Conservation (phyloP, 176 grass and related monocot genomes). For the Carex littledalei region DNA sequence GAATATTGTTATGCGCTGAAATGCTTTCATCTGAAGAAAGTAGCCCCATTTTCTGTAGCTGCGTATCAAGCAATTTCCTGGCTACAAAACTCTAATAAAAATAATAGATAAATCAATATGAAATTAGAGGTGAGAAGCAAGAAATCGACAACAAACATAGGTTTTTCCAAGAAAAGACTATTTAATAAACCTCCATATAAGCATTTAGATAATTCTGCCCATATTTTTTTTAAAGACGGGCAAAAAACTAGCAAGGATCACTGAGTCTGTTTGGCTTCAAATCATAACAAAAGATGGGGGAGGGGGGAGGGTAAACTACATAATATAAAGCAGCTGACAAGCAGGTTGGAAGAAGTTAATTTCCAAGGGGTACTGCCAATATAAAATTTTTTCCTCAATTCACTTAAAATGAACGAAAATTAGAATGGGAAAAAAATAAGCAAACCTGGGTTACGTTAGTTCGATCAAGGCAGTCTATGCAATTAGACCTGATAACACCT, state of each 20-base stretch:
- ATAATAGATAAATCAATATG: constrained; percentile 18
- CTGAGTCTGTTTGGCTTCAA: neutral
- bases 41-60: constrained; percentile 63
- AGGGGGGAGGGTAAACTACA: neutral
- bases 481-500: constrained; percentile 79
- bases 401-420: constrained; percentile 2
- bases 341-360: neutral
- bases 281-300: neutral
- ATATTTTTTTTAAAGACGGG: neutral
- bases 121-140: neutral
- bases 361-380: neutral
- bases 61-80: constrained; percentile 73
- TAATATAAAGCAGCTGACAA: neutral
- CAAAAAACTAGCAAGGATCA: neutral
- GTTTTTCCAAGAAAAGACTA: neutral
- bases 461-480: constrained; percentile 94
- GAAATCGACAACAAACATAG: neutral
- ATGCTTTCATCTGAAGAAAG: constrained; percentile 75
- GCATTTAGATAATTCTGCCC: neutral
- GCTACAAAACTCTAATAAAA: constrained; percentile 73
- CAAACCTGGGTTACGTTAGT: constrained; percentile 97
- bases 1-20: constrained; percentile 45
- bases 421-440: neutral
- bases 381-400: neutral
- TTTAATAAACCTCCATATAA: neutral